Conservation (phyloP, 139 green algal genomes). For the Chlorella vulgaris region DNA sequence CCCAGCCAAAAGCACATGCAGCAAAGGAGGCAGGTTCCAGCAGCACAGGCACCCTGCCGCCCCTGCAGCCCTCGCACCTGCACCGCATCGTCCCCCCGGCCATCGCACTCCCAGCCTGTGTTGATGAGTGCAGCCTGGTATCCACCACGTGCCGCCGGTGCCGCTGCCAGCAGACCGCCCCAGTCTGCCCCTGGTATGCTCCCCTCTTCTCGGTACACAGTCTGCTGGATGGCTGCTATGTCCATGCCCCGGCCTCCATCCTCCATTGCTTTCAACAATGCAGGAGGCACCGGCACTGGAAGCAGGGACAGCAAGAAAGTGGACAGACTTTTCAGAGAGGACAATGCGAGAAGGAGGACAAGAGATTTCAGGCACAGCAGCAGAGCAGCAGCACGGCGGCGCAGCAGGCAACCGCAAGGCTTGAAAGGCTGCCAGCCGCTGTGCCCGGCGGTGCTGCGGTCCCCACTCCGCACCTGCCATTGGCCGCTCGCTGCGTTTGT, state of each 20-base stretch:
- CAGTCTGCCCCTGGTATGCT: background rate
- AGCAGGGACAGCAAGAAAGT: background rate
- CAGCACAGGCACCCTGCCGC: too few species aligned
- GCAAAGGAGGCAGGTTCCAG: too few species aligned
- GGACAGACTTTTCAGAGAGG: too few species aligned
- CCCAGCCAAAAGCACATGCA: too few species aligned
- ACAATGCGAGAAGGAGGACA: too few species aligned
- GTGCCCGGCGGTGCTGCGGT: too few species aligned
- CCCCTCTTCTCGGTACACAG: background rate
- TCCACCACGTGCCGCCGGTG: background rate
- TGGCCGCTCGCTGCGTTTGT: background rate
- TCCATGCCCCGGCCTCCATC: constrained; percentile 8
- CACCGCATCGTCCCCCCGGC: constrained; percentile 15
- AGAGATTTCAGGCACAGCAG: background rate
- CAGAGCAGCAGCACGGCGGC: background rate
- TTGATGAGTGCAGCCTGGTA: constrained; percentile 71
- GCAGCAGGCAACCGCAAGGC: background rate
- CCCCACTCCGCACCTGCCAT: constrained; percentile 29
- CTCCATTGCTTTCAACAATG: constrained; percentile 16
- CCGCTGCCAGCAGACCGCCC: background rate
- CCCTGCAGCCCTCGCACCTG: too few species aligned
- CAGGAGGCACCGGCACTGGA: constrained; percentile 27
- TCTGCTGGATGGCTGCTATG: constrained; percentile 3
- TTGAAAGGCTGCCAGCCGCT: too few species aligned
- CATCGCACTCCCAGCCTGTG: constrained; percentile 59